Evolutionary conservation across 768 basidiomycete species (phyloP).

Genomic region (Heimioporus sp.): DNA sequence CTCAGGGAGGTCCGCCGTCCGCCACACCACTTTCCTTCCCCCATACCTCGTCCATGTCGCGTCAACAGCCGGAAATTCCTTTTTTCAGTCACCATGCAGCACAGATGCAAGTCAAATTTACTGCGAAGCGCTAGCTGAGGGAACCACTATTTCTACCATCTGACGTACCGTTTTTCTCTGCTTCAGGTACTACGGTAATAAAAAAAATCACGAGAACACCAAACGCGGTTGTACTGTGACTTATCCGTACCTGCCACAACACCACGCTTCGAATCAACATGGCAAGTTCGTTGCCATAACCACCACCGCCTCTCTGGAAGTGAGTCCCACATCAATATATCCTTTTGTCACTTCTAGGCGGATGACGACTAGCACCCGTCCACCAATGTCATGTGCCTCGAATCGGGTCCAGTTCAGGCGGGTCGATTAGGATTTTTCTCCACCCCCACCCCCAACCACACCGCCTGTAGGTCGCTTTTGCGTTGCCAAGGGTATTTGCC

Average conservation of each 20-base stretch:
- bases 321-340: too few relatives aligned
- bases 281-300: background rate
- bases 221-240: background rate
- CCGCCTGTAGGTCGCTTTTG: background rate
- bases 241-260: background rate
- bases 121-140: too few relatives aligned
- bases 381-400: background rate
- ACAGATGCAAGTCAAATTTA: too few relatives aligned
- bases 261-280: background rate
- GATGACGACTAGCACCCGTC: background rate
- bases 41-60: too few relatives aligned
- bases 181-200: too few relatives aligned
- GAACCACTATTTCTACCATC: too few relatives aligned
- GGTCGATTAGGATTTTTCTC: background rate
- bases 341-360: background rate
- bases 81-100: too few relatives aligned
- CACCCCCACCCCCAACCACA: background rate
- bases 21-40: too few relatives aligned
- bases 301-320: background rate
- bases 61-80: too few relatives aligned
- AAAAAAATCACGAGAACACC: background rate
- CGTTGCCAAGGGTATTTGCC: background rate
- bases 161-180: too few relatives aligned
- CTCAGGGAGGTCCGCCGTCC: too few relatives aligned
- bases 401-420: background rate